Evolutionary conservation across 768 basidiomycete genomes (phyloP).

Genomic region (Agrocybe praecox): DNA sequence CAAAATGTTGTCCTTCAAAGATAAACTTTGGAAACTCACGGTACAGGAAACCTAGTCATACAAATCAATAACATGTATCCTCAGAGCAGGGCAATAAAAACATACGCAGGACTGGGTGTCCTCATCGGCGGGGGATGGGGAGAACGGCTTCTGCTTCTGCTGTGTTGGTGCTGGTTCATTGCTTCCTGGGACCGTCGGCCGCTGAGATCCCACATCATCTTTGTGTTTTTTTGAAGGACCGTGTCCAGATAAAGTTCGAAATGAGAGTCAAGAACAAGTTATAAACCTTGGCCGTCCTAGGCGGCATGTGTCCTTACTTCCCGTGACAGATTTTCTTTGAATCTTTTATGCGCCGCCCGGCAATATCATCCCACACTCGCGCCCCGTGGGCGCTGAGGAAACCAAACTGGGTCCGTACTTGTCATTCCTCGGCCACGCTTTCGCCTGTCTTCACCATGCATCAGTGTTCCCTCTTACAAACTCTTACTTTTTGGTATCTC

Average conservation of each 20-base stretch:
- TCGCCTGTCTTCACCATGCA: neutral
- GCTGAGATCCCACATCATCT: constrained; percentile 45
- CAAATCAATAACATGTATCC: neutral
- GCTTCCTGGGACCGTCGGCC: constrained; percentile 15
- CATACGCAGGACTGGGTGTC: constrained; percentile 31
- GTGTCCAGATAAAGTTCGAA: neutral
- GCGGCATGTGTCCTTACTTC: neutral
- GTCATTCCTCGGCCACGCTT: neutral
- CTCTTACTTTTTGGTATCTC: neutral
- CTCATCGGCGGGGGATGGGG: constrained; percentile 25
- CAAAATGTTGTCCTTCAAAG: neutral
- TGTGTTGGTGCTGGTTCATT: neutral
- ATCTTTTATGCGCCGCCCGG: constrained; percentile 3
- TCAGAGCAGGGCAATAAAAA: neutral
- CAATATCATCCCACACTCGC: constrained; percentile 4
- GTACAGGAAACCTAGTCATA: constrained; percentile 26
- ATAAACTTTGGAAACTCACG: constrained; percentile 22
- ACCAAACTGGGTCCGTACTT: constrained; percentile 6
- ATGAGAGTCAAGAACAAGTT: constrained; percentile 9
- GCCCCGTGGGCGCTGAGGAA: constrained; percentile 8
- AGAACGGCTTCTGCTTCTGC: constrained; percentile 22
- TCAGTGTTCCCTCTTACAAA: neutral
- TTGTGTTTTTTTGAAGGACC: neutral
- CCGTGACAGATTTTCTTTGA: neutral
- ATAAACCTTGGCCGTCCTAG: constrained; percentile 8